Evolutionary conservation across 2,329 filamentous ascomycete species (phyloP).

Genomic region (Trichoderma simmonsii): DNA sequence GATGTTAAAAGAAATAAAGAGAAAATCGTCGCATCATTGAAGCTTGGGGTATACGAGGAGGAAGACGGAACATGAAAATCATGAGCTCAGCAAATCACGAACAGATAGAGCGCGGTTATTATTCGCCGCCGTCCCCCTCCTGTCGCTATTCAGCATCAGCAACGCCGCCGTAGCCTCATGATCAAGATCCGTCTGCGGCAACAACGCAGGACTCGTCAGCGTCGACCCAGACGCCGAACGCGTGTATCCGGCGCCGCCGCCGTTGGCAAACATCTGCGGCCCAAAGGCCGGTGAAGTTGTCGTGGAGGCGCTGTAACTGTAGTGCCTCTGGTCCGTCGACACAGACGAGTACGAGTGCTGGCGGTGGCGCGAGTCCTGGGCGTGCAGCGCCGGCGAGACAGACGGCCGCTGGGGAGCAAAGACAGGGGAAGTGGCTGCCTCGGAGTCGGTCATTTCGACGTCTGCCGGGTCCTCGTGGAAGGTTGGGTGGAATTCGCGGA

Average conservation of each 20-base stretch:
- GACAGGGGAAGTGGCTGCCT: conserved; percentile 47
- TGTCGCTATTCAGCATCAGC: conserved; percentile 81
- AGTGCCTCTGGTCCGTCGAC: conserved; percentile 50
- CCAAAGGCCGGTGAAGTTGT: conserved; percentile 58
- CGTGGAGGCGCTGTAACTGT: conserved; percentile 48
- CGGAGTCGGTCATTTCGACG: conserved; percentile 61
- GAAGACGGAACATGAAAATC: conserved; percentile 22
- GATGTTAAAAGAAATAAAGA: not conserved
- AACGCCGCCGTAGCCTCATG: conserved; percentile 83
- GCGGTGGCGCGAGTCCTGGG: conserved; percentile 43
- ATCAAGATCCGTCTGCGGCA: conserved; percentile 57
- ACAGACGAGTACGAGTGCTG: conserved; percentile 55
- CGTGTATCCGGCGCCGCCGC: conserved; percentile 31
- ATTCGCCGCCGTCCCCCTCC: conserved; percentile 47
- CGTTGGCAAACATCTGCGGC: conserved; percentile 37
- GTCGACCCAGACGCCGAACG: conserved; percentile 50
- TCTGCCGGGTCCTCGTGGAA: conserved; percentile 44
- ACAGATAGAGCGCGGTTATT: conserved; percentile 50
- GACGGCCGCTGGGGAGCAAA: conserved; percentile 46
- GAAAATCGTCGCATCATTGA: not conserved
- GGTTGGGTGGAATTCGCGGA: conserved; percentile 39
- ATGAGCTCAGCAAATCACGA: conserved; percentile 52
- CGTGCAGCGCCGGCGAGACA: conserved; percentile 49
- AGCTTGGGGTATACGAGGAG: not conserved
- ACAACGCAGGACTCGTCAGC: conserved; percentile 56